Conservation (phyloP, 2,329 filamentous ascomycete species). For the Pseudocercospora vitis region DNA sequence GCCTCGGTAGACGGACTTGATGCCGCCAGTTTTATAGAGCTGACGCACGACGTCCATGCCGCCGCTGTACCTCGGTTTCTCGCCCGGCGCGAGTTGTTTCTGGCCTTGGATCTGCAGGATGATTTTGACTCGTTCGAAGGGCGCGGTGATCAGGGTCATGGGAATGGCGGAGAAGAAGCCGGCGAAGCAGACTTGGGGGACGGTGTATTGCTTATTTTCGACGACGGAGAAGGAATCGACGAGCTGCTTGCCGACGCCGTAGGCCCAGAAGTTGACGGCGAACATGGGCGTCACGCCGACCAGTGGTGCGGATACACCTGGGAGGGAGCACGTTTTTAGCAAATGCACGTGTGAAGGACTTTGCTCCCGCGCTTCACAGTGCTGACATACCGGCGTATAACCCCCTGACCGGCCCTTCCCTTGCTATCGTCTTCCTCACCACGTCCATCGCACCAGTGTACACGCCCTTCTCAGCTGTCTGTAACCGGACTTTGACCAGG, state of each 20-base stretch:
- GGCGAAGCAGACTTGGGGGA: constrained; percentile 84
- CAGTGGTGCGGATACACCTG: constrained; percentile 87
- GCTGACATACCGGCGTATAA: constrained; percentile 99
- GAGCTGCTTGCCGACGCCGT: constrained; percentile 90
- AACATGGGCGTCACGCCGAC: constrained; percentile 98
- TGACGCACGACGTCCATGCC: constrained; percentile 88
- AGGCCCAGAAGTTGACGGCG: constrained; percentile 74
- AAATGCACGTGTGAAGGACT: too few relatives aligned
- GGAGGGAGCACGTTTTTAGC: too few relatives aligned
- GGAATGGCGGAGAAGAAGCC: constrained; percentile 98
- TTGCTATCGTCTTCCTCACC: constrained; percentile 80
- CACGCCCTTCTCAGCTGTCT: constrained; percentile 91
- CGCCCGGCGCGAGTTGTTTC: constrained; percentile 76
- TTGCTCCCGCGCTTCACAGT: too few relatives aligned
- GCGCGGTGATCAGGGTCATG: constrained; percentile 97
- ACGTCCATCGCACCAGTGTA: constrained; percentile 91
- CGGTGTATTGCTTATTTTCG: constrained; percentile 70
- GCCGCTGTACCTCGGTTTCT: constrained; percentile 89
- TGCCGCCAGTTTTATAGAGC: constrained; percentile 85
- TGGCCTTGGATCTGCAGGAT: constrained; percentile 97
- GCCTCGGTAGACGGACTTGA: constrained; percentile 90
- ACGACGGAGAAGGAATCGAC: constrained; percentile 68
- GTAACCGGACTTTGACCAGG: constrained; percentile 93
- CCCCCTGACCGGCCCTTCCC: constrained; percentile 75
- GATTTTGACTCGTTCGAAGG: constrained; percentile 98